These are phyloP conservation scores for Alternaria solani DNA, from an alignment of 2,329 filamentous ascomycete species.

Conservation along the genomic window DNA sequence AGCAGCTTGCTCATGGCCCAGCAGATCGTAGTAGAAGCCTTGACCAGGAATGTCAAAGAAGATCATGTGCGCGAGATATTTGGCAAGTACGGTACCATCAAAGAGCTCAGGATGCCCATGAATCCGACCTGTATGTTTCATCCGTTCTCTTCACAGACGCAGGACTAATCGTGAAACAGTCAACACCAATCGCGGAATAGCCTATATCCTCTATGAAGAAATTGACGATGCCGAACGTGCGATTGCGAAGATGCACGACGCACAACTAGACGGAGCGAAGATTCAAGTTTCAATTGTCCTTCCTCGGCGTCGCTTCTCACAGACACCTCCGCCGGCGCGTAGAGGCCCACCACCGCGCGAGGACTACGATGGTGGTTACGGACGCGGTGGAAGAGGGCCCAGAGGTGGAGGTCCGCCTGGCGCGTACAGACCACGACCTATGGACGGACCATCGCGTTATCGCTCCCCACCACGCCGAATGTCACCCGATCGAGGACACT, in stretches of 20 bases:
- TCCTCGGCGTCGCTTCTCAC: conserved; percentile 82
- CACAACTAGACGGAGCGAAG: conserved; percentile 83
- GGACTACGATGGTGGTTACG: conserved; percentile 29
- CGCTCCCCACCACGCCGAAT: conserved; percentile 51
- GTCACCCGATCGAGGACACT: conserved; percentile 30
- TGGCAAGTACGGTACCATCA: conserved; percentile 82
- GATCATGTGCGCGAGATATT: conserved; percentile 92
- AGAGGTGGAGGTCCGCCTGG: conserved; percentile 49
- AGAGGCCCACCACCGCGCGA: conserved; percentile 56
- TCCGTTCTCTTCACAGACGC: background rate
- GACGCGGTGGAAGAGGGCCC: conserved; percentile 11
- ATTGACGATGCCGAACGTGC: conserved; percentile 84
- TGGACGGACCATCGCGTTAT: conserved; percentile 41
- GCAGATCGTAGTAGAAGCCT: conserved; percentile 92
- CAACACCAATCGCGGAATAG: conserved; percentile 89
- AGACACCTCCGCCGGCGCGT: conserved; percentile 75
- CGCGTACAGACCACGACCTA: conserved; percentile 48
- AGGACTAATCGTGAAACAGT: conserved; percentile 59
- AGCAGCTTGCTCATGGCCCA: conserved; percentile 4
- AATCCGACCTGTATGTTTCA: conserved; percentile 76
- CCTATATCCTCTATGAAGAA: conserved; percentile 85
- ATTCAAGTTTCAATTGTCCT: conserved; percentile 90
- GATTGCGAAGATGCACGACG: conserved; percentile 97
- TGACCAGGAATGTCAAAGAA: conserved; percentile 94
- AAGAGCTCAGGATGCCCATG: conserved; percentile 87